A percentile compares a stretch with the other conserved stretches of the same genome.
Evolutionary conservation across 345 rosid genomes (phyloP).

Genomic region (Corchorus olitorius): DNA sequence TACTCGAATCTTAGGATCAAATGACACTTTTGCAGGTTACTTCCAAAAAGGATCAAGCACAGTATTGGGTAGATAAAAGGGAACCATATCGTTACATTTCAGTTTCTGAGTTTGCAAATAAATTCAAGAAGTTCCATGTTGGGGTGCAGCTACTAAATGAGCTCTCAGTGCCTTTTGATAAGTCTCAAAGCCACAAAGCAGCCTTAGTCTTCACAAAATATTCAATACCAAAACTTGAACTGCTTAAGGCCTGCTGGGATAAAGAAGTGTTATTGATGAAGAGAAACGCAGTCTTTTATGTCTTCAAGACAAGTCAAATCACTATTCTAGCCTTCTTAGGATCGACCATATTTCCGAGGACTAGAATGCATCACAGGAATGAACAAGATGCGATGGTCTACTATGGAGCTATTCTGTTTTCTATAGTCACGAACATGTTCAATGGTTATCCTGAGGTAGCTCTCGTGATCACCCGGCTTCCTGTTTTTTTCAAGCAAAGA

Average conservation of each 20-base stretch:
- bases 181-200: slow-evolving; percentile 60
- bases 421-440: slow-evolving; percentile 73
- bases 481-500: slow-evolving; percentile 90
- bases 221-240: slow-evolving; percentile 57
- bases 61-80: slow-evolving; percentile 68
- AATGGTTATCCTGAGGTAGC: slow-evolving; percentile 85
- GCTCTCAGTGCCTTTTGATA: slow-evolving; percentile 65
- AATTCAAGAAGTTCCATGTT: slow-evolving; percentile 65
- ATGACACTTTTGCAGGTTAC: slow-evolving; percentile 53
- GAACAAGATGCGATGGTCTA: slow-evolving; percentile 55
- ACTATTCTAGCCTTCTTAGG: slow-evolving; percentile 53
- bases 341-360: slow-evolving; percentile 61
- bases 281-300: slow-evolving; percentile 66
- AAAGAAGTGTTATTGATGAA: slow-evolving; percentile 70
- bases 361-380: slow-evolving; percentile 57
- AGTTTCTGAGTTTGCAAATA: slow-evolving; percentile 57
- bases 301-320: slow-evolving; percentile 71
- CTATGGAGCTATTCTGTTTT: slow-evolving; percentile 50
- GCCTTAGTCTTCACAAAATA: slow-evolving; percentile 63
- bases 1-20: not conserved
- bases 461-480: slow-evolving; percentile 66
- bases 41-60: slow-evolving; percentile 87
- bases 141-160: slow-evolving; percentile 56
- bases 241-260: slow-evolving; percentile 73
- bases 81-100: slow-evolving; percentile 62